Base-by-base conservation (phyloP, 164 flowering plant species). In the Euptelea pleiosperma region DNA sequence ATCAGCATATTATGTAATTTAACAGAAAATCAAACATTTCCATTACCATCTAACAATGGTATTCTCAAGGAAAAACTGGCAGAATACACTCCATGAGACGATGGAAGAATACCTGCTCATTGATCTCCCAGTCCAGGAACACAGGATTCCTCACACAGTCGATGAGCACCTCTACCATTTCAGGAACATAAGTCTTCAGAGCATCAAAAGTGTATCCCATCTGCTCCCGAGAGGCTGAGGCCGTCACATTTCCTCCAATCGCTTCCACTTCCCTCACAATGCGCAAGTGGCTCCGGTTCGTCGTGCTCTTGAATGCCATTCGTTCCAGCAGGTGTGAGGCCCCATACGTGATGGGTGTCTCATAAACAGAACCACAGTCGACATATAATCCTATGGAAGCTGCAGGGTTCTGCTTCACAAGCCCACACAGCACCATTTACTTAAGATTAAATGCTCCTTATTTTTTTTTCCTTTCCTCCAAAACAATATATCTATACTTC, bases 101-200 rank as follows among this genome's bases (percentile, higher is more conserved):
- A 11, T 11, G 10, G 58, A 29, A 44, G n/a, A 1, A 19, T 70
- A 89, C 97, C 90, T 89, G 85, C 69, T 92, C 97, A 45, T 77
- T 79, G 60, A 93, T 81, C 73, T 93, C 97, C 98, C 97, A 93
- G 64, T 87, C 98, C 50, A 89, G 68, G 70, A 84, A 92, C 28
- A 67, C 93, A 28, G 93, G 96, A 63, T 92, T 89, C 68, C 97
- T 81, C 44, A 89, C 96, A 74, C 58, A 70, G 57, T 92, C 98
- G 63, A 86, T 44, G 58, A 92, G 97, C 37, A 92, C 62, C 72
- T 92, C 96, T 16, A 87, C 85, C 96, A 89, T 89, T 74, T 84
- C 78, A 47, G 96, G 98, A 45, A 78, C 77, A 63, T 92, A 81
- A 9, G 88, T 81, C 73, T 87, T 89, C 60, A 92, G 55, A 55